Conservation (phyloP, 1,139 yeast species). For the Zygoascus hellenicus region DNA sequence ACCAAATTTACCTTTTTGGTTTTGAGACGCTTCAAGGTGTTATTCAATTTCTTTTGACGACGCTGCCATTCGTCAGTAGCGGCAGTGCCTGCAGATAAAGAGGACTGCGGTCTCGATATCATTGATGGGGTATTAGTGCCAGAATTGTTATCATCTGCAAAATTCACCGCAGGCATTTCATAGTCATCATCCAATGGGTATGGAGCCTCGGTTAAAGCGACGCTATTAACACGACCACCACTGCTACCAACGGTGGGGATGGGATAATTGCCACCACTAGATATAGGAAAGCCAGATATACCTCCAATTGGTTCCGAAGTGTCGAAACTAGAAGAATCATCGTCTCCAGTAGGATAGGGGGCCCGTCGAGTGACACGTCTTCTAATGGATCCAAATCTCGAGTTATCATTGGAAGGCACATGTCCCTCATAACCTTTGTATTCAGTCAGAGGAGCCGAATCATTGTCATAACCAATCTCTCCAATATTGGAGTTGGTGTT, state of each 20-base stretch:
- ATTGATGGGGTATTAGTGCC: conserved; percentile 1
- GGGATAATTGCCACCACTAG: conserved; percentile 5
- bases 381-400: background rate
- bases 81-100: conserved; percentile 19
- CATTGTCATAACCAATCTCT: conserved; percentile 19
- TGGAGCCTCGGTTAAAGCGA: conserved; percentile 11
- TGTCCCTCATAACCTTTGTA: conserved; percentile 3
- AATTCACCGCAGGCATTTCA: background rate
- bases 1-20: conserved; percentile 59
- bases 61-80: conserved; percentile 24
- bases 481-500: conserved; percentile 21
- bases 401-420: background rate
- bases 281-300: conserved; percentile 23
- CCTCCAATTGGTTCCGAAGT: conserved; percentile 28
- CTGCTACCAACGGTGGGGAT: background rate
- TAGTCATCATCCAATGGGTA: conserved; percentile 15
- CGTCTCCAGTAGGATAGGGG: conserved; percentile 23
- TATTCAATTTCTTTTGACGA: conserved; percentile 20
- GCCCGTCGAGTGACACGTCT: conserved; percentile 6
- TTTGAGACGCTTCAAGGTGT: conserved; percentile 22
- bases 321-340: conserved; percentile 12
- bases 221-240: background rate
- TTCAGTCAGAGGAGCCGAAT: conserved; percentile 20
- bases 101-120: conserved; percentile 17
- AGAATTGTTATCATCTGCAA: conserved; percentile 9